Evolutionary conservation across 1,284 basidiomycete species (phyloP).

Genomic region (Mycena sp.): DNA sequence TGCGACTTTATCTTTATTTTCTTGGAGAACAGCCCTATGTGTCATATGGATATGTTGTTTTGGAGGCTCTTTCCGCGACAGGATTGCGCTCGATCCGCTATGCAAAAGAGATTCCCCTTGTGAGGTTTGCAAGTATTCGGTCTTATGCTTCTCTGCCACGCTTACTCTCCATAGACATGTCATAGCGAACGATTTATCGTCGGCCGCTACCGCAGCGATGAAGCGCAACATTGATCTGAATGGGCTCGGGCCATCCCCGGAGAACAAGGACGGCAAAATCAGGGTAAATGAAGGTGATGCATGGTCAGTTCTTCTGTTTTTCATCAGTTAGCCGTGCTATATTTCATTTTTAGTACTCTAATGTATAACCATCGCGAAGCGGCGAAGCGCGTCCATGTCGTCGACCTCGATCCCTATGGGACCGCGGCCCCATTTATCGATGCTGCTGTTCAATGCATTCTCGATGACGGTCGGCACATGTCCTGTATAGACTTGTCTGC

Average conservation of each 20-base stretch:
- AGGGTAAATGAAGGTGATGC: slow-evolving; percentile 92
- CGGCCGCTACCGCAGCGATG: slow-evolving; percentile 89
- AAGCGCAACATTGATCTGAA: slow-evolving; percentile 91
- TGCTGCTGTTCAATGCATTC: slow-evolving; percentile 91
- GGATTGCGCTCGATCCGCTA: slow-evolving; percentile 97
- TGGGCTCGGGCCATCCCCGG: slow-evolving; percentile 62
- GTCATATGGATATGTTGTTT: slow-evolving; percentile 78
- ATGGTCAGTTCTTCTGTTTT: slow-evolving; percentile 63
- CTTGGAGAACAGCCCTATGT: slow-evolving; percentile 45
- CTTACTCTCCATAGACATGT: slow-evolving; percentile 68
- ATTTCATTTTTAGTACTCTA: slow-evolving; percentile 63
- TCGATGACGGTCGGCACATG: slow-evolving; percentile 75
- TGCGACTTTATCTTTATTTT: background rate
- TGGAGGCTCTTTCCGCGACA: slow-evolving; percentile 97
- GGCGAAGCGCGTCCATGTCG: slow-evolving; percentile 85
- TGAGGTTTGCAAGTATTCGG: slow-evolving; percentile 65
- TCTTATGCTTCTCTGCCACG: background rate
- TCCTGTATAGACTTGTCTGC: background rate
- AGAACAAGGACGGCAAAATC: slow-evolving; percentile 62
- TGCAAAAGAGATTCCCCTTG: slow-evolving; percentile 95
- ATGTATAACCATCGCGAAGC: slow-evolving; percentile 92
- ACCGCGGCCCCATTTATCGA: slow-evolving; percentile 98
- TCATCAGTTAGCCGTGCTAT: background rate
- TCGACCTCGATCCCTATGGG: slow-evolving; percentile 98
- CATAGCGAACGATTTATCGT: slow-evolving; percentile 93